These are phyloP conservation scores for Trichosporon asahii DNA, from an alignment of 1,284 basidiomycete genomes.

Conservation along the genomic window DNA sequence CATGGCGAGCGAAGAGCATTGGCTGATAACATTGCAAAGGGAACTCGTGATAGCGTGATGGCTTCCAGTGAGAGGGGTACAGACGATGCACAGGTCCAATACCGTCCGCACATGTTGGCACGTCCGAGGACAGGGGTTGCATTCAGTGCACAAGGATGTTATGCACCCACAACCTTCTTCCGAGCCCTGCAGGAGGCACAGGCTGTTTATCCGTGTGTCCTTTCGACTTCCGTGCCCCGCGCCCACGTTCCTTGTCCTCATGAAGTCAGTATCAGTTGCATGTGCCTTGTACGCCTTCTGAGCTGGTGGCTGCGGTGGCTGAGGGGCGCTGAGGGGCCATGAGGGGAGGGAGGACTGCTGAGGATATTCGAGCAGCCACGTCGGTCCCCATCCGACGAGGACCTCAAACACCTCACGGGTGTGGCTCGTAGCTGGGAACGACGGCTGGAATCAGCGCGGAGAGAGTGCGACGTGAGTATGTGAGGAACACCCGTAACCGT, in stretches of 20 bases:
- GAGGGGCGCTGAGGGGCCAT: too few relatives aligned
- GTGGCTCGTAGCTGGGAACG: neutral
- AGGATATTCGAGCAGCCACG: constrained; percentile 32
- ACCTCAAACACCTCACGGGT: neutral
- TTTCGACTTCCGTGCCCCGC: neutral
- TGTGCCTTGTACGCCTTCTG: neutral
- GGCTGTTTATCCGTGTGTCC: neutral
- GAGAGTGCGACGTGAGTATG: neutral
- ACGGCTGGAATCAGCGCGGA: neutral
- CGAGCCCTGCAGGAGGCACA: neutral
- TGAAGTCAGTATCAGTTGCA: neutral
- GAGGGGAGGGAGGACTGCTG: constrained; percentile 20
- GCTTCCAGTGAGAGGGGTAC: neutral
- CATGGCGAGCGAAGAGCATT: neutral
- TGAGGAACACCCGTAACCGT: neutral
- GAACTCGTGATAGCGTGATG: neutral
- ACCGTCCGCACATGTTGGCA: neutral
- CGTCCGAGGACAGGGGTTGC: neutral
- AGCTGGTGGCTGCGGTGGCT: constrained; percentile 44
- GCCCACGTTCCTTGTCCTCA: neutral
- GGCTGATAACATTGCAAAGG: neutral
- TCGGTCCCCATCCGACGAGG: neutral
- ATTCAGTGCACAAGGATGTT: neutral
- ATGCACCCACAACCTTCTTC: neutral
- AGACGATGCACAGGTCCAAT: neutral